phyloP scores from a whole-genome alignment of 768 basidiomycete genomes.

The Leccinellum albellum region DNA sequence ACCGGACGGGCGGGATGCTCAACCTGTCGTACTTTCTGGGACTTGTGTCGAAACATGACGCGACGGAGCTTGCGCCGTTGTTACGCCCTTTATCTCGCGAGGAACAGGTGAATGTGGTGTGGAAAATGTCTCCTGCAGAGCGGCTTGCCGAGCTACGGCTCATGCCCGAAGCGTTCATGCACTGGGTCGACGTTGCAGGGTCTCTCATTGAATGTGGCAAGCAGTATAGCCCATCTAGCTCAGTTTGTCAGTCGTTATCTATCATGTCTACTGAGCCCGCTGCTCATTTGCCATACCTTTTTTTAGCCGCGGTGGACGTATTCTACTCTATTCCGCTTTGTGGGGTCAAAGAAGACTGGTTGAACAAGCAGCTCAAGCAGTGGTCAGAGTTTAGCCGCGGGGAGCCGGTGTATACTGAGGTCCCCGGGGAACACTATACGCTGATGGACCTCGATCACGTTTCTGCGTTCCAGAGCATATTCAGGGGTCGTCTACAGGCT shows the following conservation, averaged over 20 bases:
- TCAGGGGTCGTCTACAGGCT: conserved; percentile 19
- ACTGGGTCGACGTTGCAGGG: neutral
- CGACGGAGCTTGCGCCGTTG: neutral
- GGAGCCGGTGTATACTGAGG: conserved; percentile 13
- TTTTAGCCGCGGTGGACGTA: conserved; percentile 13
- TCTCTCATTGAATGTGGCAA: neutral
- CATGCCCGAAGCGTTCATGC: neutral
- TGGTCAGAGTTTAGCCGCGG: conserved; percentile 17
- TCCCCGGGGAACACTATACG: conserved; percentile 21
- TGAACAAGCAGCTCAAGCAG: conserved; percentile 20
- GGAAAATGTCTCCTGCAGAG: neutral
- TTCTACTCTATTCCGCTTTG: conserved; percentile 17
- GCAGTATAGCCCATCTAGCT: conserved; percentile 2
- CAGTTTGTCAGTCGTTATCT: conserved; percentile 16
- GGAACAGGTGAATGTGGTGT: neutral
- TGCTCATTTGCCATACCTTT: neutral
- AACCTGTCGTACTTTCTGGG: neutral
- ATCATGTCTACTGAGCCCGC: neutral
- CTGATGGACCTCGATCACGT: conserved; percentile 27
- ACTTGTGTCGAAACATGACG: neutral
- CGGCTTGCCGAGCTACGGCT: neutral
- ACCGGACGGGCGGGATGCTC: neutral
- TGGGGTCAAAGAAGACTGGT: conserved; percentile 19
- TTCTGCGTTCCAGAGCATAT: conserved; percentile 24
- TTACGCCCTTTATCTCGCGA: neutral